Base-by-base conservation (phyloP, 192 early-diverging fungal genomes). In the Coemansia sp. region DNA sequence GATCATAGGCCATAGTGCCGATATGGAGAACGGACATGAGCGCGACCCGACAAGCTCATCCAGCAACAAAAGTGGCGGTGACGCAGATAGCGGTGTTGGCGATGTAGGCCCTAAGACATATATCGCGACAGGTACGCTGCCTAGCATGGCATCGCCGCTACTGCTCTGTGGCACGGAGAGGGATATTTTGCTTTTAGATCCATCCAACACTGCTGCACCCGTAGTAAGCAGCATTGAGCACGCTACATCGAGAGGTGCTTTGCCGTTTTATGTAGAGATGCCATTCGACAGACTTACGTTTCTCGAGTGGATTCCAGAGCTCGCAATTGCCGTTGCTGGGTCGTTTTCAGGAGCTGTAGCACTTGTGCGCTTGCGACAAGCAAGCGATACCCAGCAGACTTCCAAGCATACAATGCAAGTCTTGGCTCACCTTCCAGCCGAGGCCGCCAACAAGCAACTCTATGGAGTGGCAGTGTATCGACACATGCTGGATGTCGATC, bases 291-390 rank as follows among this genome's bases (percentile, higher is more conserved):
- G 78, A 13, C 53, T 81, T n/a, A 39, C 78, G 1, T 75, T 81
- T 53, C 67, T 81, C 18, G 78, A 75, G 20, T 81, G 78, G 78
- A 58, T 75, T 30, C 78, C 78, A 13, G 73, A 81, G 13, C 64
- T 81, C 20, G 62, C 49, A 30, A 49, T 81, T 56, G 78, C 39
- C 7, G 29, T 75, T 13, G 69, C 45, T 8, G 78, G 73, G 10
- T 68, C 73, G 38, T 58, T 69, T 18, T 69, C 69, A 2, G 73
- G 78, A 12, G 70, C 56, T 10, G 61, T 73, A 38, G 59, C 78
- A 0, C 47, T 81, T 12, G 52, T 81, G 12, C 16, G 61, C 3
- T 40, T 81, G 15, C 47, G 63, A 38, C 53, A 52, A 12, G 7
- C 45, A 1, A 29, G 12, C 3, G 12, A 18, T 4, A 40, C 24